phyloP scores from a whole-genome alignment of 352 stramenopile species.

The Pythium biforme region DNA sequence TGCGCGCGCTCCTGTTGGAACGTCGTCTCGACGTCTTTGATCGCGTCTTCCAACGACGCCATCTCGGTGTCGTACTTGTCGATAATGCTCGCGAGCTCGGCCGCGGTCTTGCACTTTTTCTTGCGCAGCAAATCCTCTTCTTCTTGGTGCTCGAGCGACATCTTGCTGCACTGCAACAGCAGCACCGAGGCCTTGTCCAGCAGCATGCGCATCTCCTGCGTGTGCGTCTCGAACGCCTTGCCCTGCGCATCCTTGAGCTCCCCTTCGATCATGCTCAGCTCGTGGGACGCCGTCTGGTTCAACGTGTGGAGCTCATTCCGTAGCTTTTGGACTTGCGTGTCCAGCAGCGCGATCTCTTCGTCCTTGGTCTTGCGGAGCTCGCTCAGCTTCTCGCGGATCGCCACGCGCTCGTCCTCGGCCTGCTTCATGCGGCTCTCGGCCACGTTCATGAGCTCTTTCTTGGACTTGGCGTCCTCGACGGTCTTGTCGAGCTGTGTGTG shows the following conservation, averaged over 20 bases:
- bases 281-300: conserved; percentile 69
- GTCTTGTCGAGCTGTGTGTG: conserved; percentile 80
- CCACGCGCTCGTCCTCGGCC: conserved; percentile 72
- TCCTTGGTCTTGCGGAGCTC: conserved; percentile 81
- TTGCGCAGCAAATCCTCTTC: conserved; percentile 78
- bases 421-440: conserved; percentile 80
- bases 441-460: conserved; percentile 76
- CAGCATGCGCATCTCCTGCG: conserved; percentile 73
- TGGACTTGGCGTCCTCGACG: conserved; percentile 82
- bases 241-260: conserved; percentile 75
- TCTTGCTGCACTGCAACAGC: conserved; percentile 55
- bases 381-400: conserved; percentile 74
- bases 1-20: conserved; percentile 53
- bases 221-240: conserved; percentile 75
- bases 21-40: conserved; percentile 41
- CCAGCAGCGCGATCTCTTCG: conserved; percentile 76
- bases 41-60: conserved; percentile 51
- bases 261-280: conserved; percentile 71
- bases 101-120: conserved; percentile 77
- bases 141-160: conserved; percentile 83
- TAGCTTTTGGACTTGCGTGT: conserved; percentile 81
- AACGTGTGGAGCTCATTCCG: conserved; percentile 71
- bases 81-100: conserved; percentile 65
- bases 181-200: conserved; percentile 54
- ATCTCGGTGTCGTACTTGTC: conserved; percentile 84